Conservation (phyloP, 2,329 filamentous ascomycete species). For the Neonectria hederae region DNA sequence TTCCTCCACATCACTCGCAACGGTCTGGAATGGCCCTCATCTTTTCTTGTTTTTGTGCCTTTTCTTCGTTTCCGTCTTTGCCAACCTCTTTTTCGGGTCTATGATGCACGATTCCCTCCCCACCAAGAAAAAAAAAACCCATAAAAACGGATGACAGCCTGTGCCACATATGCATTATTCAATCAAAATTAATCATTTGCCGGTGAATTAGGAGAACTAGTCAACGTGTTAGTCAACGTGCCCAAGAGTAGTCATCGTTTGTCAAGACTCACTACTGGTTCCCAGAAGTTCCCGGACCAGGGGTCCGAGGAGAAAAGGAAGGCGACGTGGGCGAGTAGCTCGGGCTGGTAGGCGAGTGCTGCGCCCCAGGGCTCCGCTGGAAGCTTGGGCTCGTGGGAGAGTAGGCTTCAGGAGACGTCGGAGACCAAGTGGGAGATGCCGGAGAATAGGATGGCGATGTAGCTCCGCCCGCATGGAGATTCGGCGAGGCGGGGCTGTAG, state of each 20-base stretch:
- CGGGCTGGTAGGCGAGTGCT: slow-evolving; percentile 73
- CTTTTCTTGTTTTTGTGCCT: slow-evolving; percentile 25
- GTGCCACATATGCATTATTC: slow-evolving; percentile 48
- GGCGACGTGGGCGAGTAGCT: slow-evolving; percentile 73
- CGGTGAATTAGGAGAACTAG: slow-evolving; percentile 56
- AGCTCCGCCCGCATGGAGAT: slow-evolving; percentile 54
- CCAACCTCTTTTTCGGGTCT: slow-evolving; percentile 41
- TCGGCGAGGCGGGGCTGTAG: slow-evolving; percentile 76
- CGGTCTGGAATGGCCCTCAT: slow-evolving; percentile 15
- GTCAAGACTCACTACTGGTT: slow-evolving; percentile 52
- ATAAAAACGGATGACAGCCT: slow-evolving; percentile 41
- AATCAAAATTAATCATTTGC: slow-evolving; percentile 52
- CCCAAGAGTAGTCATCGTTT: neutral
- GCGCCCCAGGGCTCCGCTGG: slow-evolving; percentile 63
- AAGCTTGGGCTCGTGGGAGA: slow-evolving; percentile 71
- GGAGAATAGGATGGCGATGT: slow-evolving; percentile 73
- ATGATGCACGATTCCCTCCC: slow-evolving; percentile 39
- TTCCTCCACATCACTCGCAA: slow-evolving; percentile 11
- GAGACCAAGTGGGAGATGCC: slow-evolving; percentile 80
- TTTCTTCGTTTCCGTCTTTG: slow-evolving; percentile 31
- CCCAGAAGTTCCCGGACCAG: slow-evolving; percentile 55
- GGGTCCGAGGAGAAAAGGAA: slow-evolving; percentile 57
- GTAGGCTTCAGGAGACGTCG: slow-evolving; percentile 73
- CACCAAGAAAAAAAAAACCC: slow-evolving; percentile 37
- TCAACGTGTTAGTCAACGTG: slow-evolving; percentile 39